Conservation (phyloP, 78 protist genomes). For the Guillardia theta region DNA sequence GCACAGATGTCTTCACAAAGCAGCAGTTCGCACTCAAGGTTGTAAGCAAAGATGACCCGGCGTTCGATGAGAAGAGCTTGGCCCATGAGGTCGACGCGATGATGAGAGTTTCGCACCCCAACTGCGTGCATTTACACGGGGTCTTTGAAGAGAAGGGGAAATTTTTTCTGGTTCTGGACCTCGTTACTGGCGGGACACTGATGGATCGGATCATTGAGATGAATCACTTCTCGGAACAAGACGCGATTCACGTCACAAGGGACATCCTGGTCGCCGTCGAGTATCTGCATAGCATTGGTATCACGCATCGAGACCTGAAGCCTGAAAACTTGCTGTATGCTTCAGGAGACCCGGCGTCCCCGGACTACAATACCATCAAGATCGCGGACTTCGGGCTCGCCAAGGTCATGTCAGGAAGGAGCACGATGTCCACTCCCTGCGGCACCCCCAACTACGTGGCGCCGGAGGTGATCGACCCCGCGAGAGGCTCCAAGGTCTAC, state of each 20-base stretch:
- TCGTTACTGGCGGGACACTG: not conserved
- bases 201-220: not conserved
- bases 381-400: constrained; percentile 32
- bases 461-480: constrained; percentile 19
- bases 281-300: not conserved
- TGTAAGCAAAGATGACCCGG: too few relatives aligned
- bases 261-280: not conserved
- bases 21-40: too few relatives aligned
- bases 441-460: constrained; percentile 17
- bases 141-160: not conserved
- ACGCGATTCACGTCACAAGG: not conserved
- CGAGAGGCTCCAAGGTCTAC: constrained; percentile 80
- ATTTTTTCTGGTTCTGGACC: not conserved
- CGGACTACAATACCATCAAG: not conserved
- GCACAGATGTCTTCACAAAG: too few relatives aligned
- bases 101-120: constrained; percentile 9
- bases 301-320: constrained; percentile 15
- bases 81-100: not conserved
- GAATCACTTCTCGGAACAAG: not conserved
- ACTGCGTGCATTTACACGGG: not conserved
- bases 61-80: too few relatives aligned
- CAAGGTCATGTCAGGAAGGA: not conserved
- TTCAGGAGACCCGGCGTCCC: not conserved
- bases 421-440: not conserved
- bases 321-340: constrained; percentile 4